A percentile compares a stretch with the other conserved stretches of the same genome.
Conservation (phyloP, 495 filamentous ascomycete species). For the Penicillium bovifimosum region DNA sequence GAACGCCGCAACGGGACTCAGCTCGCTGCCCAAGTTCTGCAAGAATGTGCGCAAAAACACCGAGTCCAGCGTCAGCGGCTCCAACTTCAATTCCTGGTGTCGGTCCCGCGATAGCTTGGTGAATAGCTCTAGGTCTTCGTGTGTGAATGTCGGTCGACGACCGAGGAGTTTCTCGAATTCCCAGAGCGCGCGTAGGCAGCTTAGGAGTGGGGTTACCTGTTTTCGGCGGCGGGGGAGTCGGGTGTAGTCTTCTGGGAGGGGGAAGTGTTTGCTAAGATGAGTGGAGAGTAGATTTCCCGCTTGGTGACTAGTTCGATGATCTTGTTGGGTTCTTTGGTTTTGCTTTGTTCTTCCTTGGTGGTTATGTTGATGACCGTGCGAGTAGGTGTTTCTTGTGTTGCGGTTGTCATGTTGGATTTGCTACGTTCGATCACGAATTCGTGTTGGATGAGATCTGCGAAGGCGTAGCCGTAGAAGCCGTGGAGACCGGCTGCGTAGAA, state of each 20-base stretch:
- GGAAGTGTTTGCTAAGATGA: constrained; percentile 72
- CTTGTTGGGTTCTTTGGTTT: constrained; percentile 65
- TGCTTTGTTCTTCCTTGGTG: constrained; percentile 66
- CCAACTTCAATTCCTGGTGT: constrained; percentile 71
- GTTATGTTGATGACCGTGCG: constrained; percentile 65
- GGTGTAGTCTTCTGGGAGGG: constrained; percentile 63
- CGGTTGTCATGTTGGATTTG: constrained; percentile 67
- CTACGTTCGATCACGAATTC: constrained; percentile 82
- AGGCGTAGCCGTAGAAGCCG: constrained; percentile 91
- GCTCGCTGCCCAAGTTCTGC: constrained; percentile 72
- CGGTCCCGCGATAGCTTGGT: constrained; percentile 70
- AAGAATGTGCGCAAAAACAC: constrained; percentile 78
- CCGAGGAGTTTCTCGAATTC: constrained; percentile 58
- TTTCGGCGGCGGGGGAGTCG: constrained; percentile 60
- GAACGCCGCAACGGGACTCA: constrained; percentile 84
- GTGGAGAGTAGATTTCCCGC: constrained; percentile 78
- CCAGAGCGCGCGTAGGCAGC: constrained; percentile 79
- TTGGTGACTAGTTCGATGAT: constrained; percentile 87
- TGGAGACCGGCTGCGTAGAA: constrained; percentile 89
- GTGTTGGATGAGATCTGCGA: constrained; percentile 84
- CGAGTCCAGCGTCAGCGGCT: constrained; percentile 65
- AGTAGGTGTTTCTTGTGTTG: constrained; percentile 67
- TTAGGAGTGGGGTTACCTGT: constrained; percentile 73
- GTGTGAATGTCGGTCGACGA: constrained; percentile 50
- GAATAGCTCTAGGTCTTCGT: constrained; percentile 60